These are phyloP conservation scores for Lentinula guzmanii DNA, from an alignment of 768 basidiomycete species.

Conservation along the genomic window DNA sequence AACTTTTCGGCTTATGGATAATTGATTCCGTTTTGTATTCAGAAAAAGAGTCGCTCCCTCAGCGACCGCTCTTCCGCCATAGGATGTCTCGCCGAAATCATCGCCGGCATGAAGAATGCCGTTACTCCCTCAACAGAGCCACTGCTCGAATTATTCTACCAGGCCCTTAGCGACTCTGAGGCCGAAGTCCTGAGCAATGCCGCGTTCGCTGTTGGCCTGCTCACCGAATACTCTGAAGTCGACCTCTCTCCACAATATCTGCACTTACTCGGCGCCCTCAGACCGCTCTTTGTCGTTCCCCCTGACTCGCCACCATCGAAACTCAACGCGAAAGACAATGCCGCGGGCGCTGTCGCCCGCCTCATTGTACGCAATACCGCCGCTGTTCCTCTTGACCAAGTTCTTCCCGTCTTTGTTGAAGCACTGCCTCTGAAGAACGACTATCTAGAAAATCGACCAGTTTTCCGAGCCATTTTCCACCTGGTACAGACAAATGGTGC, in stretches of 20 bases:
- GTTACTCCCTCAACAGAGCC: slow-evolving; percentile 81
- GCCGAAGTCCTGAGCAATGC: slow-evolving; percentile 96
- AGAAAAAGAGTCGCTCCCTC: slow-evolving; percentile 83
- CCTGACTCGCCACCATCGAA: slow-evolving; percentile 56
- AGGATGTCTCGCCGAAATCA: slow-evolving; percentile 93
- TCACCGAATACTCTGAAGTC: slow-evolving; percentile 78
- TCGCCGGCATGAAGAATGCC: slow-evolving; percentile 82
- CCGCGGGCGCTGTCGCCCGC: slow-evolving; percentile 88
- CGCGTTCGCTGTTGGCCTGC: slow-evolving; percentile 88
- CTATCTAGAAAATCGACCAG: slow-evolving; percentile 81
- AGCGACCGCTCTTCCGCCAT: slow-evolving; percentile 92
- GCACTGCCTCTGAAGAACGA: slow-evolving; percentile 88
- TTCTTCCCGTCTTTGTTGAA: slow-evolving; percentile 76
- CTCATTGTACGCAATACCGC: slow-evolving; percentile 74
- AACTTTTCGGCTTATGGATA: neutral
- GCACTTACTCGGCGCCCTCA: slow-evolving; percentile 70
- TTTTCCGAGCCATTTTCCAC: slow-evolving; percentile 85
- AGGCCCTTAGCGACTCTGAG: slow-evolving; percentile 76
- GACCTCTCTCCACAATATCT: slow-evolving; percentile 83
- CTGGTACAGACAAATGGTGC: slow-evolving; percentile 76
- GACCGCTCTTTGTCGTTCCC: slow-evolving; percentile 69
- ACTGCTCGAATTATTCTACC: slow-evolving; percentile 79
- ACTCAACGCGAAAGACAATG: slow-evolving; percentile 92
- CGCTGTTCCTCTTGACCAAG: slow-evolving; percentile 85
- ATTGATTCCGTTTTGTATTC: slow-evolving; percentile 7